Evolutionary conservation across 495 filamentous ascomycete genomes (phyloP).

Genomic region (Hyaloscypha hepaticicola): DNA sequence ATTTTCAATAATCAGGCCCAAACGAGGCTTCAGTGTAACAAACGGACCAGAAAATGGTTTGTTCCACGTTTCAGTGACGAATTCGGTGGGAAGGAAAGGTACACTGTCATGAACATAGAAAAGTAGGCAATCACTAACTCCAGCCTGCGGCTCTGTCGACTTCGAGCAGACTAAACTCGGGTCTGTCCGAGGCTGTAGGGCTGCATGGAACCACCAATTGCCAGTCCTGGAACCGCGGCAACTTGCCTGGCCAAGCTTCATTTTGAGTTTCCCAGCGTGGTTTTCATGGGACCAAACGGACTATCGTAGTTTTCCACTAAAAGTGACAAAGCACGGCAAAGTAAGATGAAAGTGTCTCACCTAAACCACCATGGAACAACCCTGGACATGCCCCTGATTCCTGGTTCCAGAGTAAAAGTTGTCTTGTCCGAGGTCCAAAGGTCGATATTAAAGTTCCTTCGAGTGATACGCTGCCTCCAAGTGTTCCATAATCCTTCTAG

Average conservation of each 20-base stretch:
- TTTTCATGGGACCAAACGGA: neutral
- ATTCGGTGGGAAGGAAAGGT: neutral
- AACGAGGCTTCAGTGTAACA: constrained; percentile 28
- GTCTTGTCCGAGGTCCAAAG: neutral
- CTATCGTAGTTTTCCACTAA: neutral
- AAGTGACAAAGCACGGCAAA: neutral
- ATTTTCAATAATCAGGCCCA: constrained; percentile 11
- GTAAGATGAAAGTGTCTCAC: neutral
- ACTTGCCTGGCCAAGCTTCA: constrained; percentile 12
- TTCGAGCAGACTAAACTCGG: constrained; percentile 12
- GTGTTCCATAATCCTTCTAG: neutral
- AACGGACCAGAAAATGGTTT: constrained; percentile 16
- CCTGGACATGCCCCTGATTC: neutral
- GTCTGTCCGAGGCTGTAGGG: constrained; percentile 17
- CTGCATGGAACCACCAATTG: constrained; percentile 15
- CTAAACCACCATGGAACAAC: neutral
- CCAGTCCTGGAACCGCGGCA: neutral
- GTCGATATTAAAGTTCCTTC: neutral
- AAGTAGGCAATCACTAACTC: constrained; percentile 5
- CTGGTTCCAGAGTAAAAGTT: neutral
- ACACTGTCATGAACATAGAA: constrained; percentile 5
- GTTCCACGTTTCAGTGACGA: constrained; percentile 20
- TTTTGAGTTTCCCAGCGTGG: neutral
- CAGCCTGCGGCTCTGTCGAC: constrained; percentile 4
- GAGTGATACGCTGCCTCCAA: neutral